A percentile compares a stretch with the other conserved stretches of the same genome.
These are phyloP conservation scores for Ogataea populi-albae DNA, from an alignment of 805 yeast species.

Conservation along the genomic window DNA sequence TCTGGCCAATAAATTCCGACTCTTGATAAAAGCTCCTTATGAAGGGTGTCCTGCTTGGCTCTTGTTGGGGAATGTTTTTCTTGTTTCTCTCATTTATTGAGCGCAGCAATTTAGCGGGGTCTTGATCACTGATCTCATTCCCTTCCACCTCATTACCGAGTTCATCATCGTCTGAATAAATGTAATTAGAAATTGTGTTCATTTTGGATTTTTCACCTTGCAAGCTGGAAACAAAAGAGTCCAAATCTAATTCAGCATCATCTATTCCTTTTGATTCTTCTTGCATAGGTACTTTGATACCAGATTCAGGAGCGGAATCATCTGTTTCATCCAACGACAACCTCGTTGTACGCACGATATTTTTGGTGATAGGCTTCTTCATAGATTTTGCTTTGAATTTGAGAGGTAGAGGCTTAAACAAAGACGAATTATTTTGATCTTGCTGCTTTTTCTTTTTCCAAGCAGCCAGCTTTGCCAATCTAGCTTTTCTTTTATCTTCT, in stretches of 20 bases:
- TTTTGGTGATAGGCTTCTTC: neutral
- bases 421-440: constrained; percentile 9
- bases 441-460: constrained; percentile 59
- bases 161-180: constrained; percentile 12
- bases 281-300: constrained; percentile 1
- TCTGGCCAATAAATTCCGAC: constrained; percentile 46
- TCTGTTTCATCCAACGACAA: too few relatives aligned
- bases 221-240: constrained; percentile 9
- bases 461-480: constrained; percentile 53
- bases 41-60: constrained; percentile 49
- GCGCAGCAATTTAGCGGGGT: constrained; percentile 37
- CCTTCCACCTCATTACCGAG: too few relatives aligned
- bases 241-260: constrained; percentile 28
- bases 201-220: constrained; percentile 1
- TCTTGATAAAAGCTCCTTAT: constrained; percentile 62
- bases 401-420: constrained; percentile 19
- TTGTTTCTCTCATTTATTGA: constrained; percentile 44
- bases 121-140: constrained; percentile 35
- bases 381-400: constrained; percentile 19
- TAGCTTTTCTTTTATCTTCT: constrained; percentile 36
- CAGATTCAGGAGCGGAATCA: too few relatives aligned
- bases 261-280: constrained; percentile 4
- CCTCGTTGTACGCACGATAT: too few relatives aligned
- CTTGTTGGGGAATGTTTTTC: constrained; percentile 48
- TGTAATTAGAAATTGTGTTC: constrained; percentile 1